Percentiles rank a stretch among this genome's conserved stretches.
Conservation (phyloP, 495 filamentous ascomycete species). For the Xylaria telfairii region DNA sequence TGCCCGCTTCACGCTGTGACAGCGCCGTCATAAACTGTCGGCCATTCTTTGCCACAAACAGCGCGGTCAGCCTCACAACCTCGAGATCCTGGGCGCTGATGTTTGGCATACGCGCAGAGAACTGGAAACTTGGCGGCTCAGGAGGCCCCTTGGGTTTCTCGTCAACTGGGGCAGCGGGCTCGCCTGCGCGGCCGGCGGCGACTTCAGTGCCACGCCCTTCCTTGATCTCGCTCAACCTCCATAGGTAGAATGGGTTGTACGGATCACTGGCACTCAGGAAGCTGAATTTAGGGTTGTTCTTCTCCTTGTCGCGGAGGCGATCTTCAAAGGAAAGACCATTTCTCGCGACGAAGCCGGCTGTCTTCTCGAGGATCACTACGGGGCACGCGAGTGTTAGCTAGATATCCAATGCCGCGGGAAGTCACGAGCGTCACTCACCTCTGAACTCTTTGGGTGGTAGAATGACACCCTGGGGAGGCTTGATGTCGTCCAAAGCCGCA, state of each 20-base stretch:
- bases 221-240: conserved; percentile 85
- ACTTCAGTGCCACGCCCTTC: conserved; percentile 81
- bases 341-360: conserved; percentile 90
- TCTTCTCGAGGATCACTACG: conserved; percentile 87
- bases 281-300: conserved; percentile 86
- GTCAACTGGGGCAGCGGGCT: conserved; percentile 57
- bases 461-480: conserved; percentile 82
- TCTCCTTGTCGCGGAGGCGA: conserved; percentile 85
- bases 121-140: conserved; percentile 88
- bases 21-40: conserved; percentile 87
- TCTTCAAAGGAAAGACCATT: conserved; percentile 87
- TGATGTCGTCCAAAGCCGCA: conserved; percentile 60
- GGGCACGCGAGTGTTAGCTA: conserved; percentile 59
- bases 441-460: conserved; percentile 69
- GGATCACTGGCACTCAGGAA: conserved; percentile 82
- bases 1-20: conserved; percentile 84
- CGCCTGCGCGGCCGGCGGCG: conserved; percentile 75
- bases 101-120: conserved; percentile 96
- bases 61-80: conserved; percentile 84
- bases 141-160: conserved; percentile 82
- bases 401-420: not conserved
- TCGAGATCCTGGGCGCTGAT: conserved; percentile 96
- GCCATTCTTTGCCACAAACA: conserved; percentile 90
- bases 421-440: conserved; percentile 26
- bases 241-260: conserved; percentile 87